These are phyloP conservation scores for Penicillium thymicola DNA, from an alignment of 2,329 filamentous ascomycete species.

Conservation along the genomic window DNA sequence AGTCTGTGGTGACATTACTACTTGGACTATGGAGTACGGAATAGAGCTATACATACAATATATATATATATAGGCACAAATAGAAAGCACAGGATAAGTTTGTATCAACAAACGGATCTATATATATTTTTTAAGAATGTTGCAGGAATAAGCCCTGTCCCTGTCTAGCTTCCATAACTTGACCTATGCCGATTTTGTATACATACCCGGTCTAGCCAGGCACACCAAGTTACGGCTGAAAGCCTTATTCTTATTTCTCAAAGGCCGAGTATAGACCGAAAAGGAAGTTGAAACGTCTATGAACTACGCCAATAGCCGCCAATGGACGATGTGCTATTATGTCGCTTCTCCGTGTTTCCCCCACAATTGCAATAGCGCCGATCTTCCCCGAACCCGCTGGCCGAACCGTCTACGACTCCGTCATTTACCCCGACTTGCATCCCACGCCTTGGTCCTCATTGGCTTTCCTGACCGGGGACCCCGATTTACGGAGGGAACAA, in stretches of 20 bases:
- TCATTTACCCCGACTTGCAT: neutral
- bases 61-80: no score
- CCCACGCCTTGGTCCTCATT: neutral
- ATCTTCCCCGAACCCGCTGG: constrained; percentile 1
- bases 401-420: neutral
- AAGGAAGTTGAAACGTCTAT: neutral
- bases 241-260: neutral
- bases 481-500: neutral
- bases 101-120: neutral
- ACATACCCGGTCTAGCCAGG: neutral
- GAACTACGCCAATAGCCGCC: neutral
- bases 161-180: neutral
- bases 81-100: neutral
- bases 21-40: no score
- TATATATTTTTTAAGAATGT: no score
- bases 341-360: neutral
- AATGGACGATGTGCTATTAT: neutral
- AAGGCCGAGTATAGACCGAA: neutral
- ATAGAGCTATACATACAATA: no score
- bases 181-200: neutral
- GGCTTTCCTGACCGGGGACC: neutral
- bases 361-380: constrained; percentile 1
- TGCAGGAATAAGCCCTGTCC: no score
- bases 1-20: neutral
- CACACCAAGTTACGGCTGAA: neutral